phyloP scores from a whole-genome alignment of 805 yeast genomes.

The Diddensiella santjacobensis region DNA sequence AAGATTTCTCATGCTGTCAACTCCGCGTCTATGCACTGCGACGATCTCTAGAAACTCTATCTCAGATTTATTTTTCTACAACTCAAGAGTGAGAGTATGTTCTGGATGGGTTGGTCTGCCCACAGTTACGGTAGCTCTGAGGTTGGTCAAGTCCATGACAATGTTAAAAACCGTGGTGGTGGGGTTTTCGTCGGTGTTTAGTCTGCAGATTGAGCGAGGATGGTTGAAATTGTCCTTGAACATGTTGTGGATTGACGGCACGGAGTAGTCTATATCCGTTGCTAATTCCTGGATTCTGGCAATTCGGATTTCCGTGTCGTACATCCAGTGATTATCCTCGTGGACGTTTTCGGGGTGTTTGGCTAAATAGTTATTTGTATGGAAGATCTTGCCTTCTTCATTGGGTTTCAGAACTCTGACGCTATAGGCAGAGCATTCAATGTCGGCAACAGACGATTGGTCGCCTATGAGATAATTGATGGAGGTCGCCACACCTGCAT shows the following conservation, averaged over 20 bases:
- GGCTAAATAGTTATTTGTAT: constrained; percentile 20
- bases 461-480: constrained; percentile 21
- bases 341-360: constrained; percentile 13
- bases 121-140: constrained; percentile 22
- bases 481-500: constrained; percentile 20
- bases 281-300: constrained; percentile 18
- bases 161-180: constrained; percentile 27
- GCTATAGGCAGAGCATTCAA: constrained; percentile 21
- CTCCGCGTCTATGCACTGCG: no score
- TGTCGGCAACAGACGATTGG: constrained; percentile 12
- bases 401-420: constrained; percentile 9
- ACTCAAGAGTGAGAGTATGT: background rate
- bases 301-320: constrained; percentile 15
- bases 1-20: no score
- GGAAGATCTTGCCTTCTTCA: constrained; percentile 15
- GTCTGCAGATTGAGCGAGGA: constrained; percentile 29
- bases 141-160: constrained; percentile 26
- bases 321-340: constrained; percentile 13
- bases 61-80: no score
- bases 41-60: no score
- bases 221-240: constrained; percentile 25
- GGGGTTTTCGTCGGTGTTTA: constrained; percentile 15
- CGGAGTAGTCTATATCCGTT: constrained; percentile 9
- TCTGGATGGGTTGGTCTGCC: constrained; percentile 24
- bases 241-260: constrained; percentile 9